phyloP scores from a whole-genome alignment of 495 filamentous ascomycete genomes.

The Talaromyces trachyspermus region DNA sequence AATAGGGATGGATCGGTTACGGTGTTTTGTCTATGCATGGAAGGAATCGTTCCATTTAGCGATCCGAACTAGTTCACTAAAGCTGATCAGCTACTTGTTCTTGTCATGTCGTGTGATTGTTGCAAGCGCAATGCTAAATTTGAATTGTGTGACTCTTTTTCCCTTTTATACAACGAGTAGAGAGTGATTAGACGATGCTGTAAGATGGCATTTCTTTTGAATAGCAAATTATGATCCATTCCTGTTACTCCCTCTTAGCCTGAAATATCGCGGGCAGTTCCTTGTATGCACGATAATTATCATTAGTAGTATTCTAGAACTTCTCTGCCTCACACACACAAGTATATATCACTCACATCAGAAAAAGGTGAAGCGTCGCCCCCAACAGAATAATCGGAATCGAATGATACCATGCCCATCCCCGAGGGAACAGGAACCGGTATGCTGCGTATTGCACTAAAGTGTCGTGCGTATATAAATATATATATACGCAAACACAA shows the following conservation, averaged over 20 bases:
- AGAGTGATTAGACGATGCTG: background rate
- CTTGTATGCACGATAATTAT: background rate
- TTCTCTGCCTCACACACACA: background rate
- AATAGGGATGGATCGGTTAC: background rate
- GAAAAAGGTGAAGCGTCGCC: constrained; percentile 63
- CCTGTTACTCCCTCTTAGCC: too few relatives aligned
- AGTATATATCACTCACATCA: constrained; percentile 47
- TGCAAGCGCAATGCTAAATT: background rate
- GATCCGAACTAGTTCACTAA: background rate
- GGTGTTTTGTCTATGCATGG: too few relatives aligned
- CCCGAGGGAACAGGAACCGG: constrained; percentile 30
- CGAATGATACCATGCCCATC: constrained; percentile 72
- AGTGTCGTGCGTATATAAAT: constrained; percentile 55
- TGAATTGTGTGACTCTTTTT: background rate
- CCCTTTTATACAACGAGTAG: background rate
- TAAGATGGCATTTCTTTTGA: too few relatives aligned
- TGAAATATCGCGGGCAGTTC: too few relatives aligned
- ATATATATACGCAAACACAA: constrained; percentile 54
- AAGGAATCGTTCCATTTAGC: too few relatives aligned
- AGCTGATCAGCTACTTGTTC: too few relatives aligned
- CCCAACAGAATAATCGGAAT: constrained; percentile 97
- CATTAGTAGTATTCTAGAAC: constrained; percentile 10
- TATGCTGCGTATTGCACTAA: constrained; percentile 99
- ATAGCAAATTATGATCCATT: too few relatives aligned
- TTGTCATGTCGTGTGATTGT: too few relatives aligned